phyloP scores from a whole-genome alignment of 345 rosid genomes.

The Eucalyptus melliodora region DNA sequence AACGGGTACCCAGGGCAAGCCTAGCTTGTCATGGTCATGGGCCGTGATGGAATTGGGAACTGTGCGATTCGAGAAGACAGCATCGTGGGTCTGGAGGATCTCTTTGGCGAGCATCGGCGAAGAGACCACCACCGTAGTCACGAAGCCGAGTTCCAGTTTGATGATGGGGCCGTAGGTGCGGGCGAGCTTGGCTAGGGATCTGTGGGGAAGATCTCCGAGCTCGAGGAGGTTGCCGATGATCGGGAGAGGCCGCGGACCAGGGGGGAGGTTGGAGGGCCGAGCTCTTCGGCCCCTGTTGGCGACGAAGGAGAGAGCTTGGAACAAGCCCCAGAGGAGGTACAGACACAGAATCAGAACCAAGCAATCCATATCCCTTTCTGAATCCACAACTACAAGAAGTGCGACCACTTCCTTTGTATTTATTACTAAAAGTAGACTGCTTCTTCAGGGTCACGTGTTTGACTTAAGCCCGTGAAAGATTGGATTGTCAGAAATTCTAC shows the following conservation, averaged over 20 bases:
- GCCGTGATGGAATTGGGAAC: slow-evolving; percentile 4
- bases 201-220: slow-evolving; percentile 19
- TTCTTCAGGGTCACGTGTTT: neutral
- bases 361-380: neutral
- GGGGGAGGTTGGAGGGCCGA: neutral
- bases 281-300: neutral
- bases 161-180: slow-evolving; percentile 15
- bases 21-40: slow-evolving; percentile 5
- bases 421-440: neutral
- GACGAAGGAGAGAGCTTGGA: neutral
- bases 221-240: slow-evolving; percentile 22
- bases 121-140: slow-evolving; percentile 15
- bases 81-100: slow-evolving; percentile 24
- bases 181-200: slow-evolving; percentile 15
- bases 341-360: neutral
- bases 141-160: slow-evolving; percentile 16
- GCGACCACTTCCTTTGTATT: neutral
- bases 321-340: neutral
- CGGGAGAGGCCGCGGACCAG: slow-evolving; percentile 19
- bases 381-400: neutral
- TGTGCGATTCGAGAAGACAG: slow-evolving; percentile 4
- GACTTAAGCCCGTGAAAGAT: neutral
- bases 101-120: slow-evolving; percentile 23
- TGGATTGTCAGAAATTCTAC: too few species aligned
- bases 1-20: slow-evolving; percentile 18